Percentiles rank a stretch among this genome's conserved stretches.
These are phyloP conservation scores for Ligustrum vulgare DNA, from an alignment of 257 asterid species.

Conservation along the genomic window DNA sequence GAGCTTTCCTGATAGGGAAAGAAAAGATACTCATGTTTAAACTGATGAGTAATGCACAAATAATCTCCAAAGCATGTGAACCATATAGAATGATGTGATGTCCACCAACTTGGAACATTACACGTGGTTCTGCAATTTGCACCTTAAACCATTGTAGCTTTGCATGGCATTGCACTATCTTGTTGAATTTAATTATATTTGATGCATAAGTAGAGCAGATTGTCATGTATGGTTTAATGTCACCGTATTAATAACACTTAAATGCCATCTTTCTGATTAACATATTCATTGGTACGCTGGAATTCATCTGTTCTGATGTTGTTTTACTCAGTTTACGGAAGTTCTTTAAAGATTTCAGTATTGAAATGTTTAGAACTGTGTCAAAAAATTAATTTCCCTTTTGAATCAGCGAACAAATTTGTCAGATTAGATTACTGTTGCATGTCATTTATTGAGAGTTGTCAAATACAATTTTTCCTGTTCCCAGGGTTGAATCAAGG, in stretches of 20 bases:
- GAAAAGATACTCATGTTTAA: not conserved
- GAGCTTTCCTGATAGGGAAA: not conserved
- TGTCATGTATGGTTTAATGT: not conserved
- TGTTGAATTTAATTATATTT: not conserved
- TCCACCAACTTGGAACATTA: not conserved
- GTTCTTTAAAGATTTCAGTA: not conserved
- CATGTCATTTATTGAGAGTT: slow-evolving; percentile 11
- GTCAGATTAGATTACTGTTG: slow-evolving; percentile 1
- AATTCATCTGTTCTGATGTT: not conserved
- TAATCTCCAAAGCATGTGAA: not conserved
- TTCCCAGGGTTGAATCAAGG: slow-evolving; percentile 87
- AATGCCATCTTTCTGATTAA: not conserved
- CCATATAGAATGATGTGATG: not conserved
- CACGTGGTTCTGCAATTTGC: not conserved
- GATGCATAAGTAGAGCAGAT: not conserved
- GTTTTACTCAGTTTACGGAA: not conserved
- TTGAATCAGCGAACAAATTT: slow-evolving; percentile 4
- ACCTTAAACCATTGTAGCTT: not conserved
- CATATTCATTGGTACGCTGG: not conserved
- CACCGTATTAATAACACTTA: not conserved
- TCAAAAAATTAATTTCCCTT: slow-evolving; percentile 4
- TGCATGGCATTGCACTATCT: not conserved
- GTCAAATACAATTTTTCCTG: slow-evolving; percentile 14
- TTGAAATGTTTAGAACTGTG: slow-evolving; percentile 10
- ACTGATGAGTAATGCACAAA: not conserved